Percentiles rank a stretch among this genome's conserved stretches.
Conservation (phyloP, 2,329 filamentous ascomycete genomes). For the Phialophora expanda region DNA sequence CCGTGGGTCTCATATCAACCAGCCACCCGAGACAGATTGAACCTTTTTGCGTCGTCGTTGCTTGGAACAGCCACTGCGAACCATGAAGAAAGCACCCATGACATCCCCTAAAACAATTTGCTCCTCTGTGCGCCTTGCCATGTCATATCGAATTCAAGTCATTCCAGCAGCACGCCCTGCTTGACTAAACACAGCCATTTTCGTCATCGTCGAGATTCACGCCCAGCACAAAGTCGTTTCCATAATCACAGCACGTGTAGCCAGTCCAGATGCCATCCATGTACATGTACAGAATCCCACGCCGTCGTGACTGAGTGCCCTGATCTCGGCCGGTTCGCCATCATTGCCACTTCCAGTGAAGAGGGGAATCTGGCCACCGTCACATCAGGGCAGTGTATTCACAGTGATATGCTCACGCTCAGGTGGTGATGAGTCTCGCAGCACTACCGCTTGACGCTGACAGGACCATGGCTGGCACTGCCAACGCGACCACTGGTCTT, state of each 20-base stretch:
- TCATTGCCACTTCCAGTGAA: neutral
- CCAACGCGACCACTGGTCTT: conserved; percentile 55
- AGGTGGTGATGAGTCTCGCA: conserved; percentile 11
- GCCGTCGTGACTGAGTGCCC: conserved; percentile 7
- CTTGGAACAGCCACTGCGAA: neutral
- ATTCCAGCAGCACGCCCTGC: conserved; percentile 2
- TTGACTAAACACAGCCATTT: conserved; percentile 8
- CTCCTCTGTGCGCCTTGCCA: conserved; percentile 13
- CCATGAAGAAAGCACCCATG: neutral
- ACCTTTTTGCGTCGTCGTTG: neutral
- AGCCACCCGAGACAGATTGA: neutral
- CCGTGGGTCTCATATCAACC: conserved; percentile 11
- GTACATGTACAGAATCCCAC: conserved; percentile 16
- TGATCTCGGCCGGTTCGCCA: conserved; percentile 2
- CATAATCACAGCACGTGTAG: conserved; percentile 11
- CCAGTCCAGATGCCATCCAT: conserved; percentile 14
- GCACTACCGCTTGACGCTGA: conserved; percentile 33
- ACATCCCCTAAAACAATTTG: neutral
- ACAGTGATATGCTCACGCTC: conserved; percentile 13
- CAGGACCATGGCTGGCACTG: conserved; percentile 43
- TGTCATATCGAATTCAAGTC: conserved; percentile 18
- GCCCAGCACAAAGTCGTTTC: neutral
- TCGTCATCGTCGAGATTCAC: conserved; percentile 9
- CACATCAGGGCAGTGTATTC: conserved; percentile 7
- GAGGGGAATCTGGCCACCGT: neutral